Percentiles rank a stretch among this genome's conserved stretches.
phyloP scores from a whole-genome alignment of 306 rosid genomes.

The Castanopsis chinensis region DNA sequence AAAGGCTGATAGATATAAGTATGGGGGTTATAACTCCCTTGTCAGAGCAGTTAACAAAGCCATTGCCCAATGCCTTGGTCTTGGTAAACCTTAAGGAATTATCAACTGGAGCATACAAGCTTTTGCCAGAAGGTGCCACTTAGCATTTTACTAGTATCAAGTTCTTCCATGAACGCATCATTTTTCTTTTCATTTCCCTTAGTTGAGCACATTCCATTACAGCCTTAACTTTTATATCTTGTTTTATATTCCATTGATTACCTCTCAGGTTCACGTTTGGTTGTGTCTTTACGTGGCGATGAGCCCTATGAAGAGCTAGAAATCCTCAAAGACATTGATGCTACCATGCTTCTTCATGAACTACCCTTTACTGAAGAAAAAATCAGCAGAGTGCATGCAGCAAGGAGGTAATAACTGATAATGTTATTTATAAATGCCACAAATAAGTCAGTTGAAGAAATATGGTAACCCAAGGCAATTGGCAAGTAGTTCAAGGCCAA shows the following conservation, averaged over 20 bases:
- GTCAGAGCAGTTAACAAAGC: constrained; percentile 93
- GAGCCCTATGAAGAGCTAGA: constrained; percentile 78
- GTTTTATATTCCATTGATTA: constrained; percentile 16
- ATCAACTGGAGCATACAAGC: constrained; percentile 84
- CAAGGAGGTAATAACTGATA: constrained; percentile 68
- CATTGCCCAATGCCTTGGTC: constrained; percentile 90
- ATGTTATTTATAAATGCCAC: constrained; percentile 11
- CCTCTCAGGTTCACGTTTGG: constrained; percentile 80
- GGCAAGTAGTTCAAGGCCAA: neutral
- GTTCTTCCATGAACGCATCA: neutral
- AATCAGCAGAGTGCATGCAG: constrained; percentile 88
- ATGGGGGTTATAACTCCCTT: constrained; percentile 88
- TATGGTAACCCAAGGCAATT: constrained; percentile 7
- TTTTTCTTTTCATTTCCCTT: neutral
- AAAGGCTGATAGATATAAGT: constrained; percentile 85
- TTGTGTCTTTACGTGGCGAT: constrained; percentile 80
- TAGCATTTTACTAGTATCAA: constrained; percentile 3
- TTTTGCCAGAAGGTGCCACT: constrained; percentile 81
- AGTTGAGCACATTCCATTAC: neutral
- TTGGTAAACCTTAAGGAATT: constrained; percentile 87
- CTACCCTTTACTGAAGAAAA: constrained; percentile 69
- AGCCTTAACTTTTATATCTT: neutral
- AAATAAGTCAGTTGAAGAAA: constrained; percentile 3
- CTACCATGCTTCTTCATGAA: constrained; percentile 86
- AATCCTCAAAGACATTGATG: constrained; percentile 68